Percentiles rank a stretch among this genome's conserved stretches.
Conservation (phyloP, 2,329 filamentous ascomycete species). For the Calonectria hongkongensis region DNA sequence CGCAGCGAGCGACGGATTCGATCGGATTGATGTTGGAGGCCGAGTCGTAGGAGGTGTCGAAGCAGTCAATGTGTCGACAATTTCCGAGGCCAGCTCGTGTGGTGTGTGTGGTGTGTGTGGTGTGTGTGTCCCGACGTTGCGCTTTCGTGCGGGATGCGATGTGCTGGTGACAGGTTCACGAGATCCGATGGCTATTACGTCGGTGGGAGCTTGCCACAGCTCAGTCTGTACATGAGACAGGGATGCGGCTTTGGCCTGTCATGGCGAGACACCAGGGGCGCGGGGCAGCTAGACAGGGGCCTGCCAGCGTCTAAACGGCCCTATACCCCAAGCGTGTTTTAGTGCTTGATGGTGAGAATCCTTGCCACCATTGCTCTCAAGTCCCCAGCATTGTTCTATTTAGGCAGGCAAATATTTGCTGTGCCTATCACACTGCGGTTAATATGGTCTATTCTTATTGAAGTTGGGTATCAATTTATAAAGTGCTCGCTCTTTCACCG, state of each 20-base stretch:
- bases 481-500: slow-evolving; percentile 13
- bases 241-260: slow-evolving; percentile 28
- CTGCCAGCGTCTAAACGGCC: not conserved
- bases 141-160: not conserved
- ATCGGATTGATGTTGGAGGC: not conserved
- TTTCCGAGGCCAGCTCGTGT: slow-evolving; percentile 24
- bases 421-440: not conserved
- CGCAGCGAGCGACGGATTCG: not conserved
- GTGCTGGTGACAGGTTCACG: slow-evolving; percentile 13
- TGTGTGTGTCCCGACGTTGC: not conserved
- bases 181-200: slow-evolving; percentile 25
- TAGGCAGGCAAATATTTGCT: not conserved
- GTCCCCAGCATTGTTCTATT: not conserved
- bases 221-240: slow-evolving; percentile 38
- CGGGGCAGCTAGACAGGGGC: slow-evolving; percentile 16
- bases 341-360: not conserved
- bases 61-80: not conserved
- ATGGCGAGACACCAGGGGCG: slow-evolving; percentile 7
- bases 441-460: not conserved
- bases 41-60: too few species aligned
- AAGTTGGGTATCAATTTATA: slow-evolving; percentile 48
- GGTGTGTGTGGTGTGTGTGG: not conserved
- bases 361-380: not conserved
- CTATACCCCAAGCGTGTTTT: not conserved
- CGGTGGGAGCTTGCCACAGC: slow-evolving; percentile 26